Evolutionary conservation across 208 protist genomes (phyloP), one percentile per base, ranked within the genome.

Genomic region (Leishmania tropica): DNA sequence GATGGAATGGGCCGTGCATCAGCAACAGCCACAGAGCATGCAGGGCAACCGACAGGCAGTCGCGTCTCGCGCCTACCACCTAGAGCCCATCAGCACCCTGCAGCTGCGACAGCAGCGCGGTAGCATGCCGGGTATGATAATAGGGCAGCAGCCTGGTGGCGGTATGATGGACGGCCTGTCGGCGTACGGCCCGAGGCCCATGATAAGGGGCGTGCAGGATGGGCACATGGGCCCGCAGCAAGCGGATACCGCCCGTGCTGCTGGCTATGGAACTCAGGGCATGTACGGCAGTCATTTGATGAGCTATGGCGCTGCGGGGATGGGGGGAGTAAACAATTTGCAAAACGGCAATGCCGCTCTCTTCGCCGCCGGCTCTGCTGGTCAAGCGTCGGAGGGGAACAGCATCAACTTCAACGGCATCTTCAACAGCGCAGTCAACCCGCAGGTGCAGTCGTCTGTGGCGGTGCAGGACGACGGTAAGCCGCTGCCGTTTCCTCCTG

Each of bases 401-500:
- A 80, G 56, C 48, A 67, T 83, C n/a, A 86, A 85, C 78, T 81
- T 79, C 60, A 76, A 86, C 47, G 80, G 75, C 35, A 73, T 89
- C 47, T 82, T 84, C 40, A 48, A 78, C 70, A 80, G 58, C 40
- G 76, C 74, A 13, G 78, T 42, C 3, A 76, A 84, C 35, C 54
- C 70, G n/a, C 76, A 84, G 54, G 42, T 28, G 53, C 81, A 85
- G 75, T 62, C 70, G 21, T 45, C 67, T 67, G 68, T 81, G 1
- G 58, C 68, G n/a, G 54, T n/a, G 70, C 60, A 81, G 54, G 81
- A 85, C 24, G 85, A 90, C 28, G 81, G 84, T 19, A 80, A 78
- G 40, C 83, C 85, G 47, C 81, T 92, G 60, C 87, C 83, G 67
- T 93, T 93, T 54, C 89, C 89, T 11, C 87, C 89, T 4, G 56